phyloP scores from a whole-genome alignment of 352 stramenopile genomes.

The Chrysophaeum taylorii region DNA sequence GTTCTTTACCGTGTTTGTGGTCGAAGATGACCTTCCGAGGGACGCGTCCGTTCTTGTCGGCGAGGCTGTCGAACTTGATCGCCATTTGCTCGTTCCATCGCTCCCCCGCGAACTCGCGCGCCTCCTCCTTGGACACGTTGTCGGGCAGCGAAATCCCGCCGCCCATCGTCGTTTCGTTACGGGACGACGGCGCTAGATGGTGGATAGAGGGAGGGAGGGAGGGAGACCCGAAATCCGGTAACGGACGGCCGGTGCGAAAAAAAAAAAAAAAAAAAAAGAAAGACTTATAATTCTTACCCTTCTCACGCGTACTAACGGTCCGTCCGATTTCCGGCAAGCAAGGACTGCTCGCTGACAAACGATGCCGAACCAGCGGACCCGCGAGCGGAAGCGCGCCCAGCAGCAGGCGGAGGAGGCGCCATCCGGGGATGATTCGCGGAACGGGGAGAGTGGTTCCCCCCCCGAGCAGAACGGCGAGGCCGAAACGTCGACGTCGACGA shows the following conservation, averaged over 20 bases:
- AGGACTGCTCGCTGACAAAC: not conserved
- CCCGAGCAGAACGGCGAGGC: not conserved
- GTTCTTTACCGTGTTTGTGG: not conserved
- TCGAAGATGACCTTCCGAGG: not conserved
- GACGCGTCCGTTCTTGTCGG: not conserved
- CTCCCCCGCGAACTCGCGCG: not conserved
- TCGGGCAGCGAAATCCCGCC: not conserved
- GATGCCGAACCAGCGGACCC: constrained; percentile 16
- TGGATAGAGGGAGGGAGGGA: too few relatives aligned
- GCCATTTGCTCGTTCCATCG: constrained; percentile 9
- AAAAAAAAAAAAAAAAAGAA: too few relatives aligned
- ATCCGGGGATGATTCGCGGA: not conserved
- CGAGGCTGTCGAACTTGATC: not conserved
- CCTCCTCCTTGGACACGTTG: not conserved
- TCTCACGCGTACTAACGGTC: too few relatives aligned
- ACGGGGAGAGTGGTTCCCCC: not conserved
- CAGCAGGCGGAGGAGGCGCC: not conserved
- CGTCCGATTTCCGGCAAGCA: not conserved
- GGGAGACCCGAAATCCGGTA: too few relatives aligned
- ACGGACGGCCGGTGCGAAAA: too few relatives aligned
- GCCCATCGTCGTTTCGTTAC: too few relatives aligned
- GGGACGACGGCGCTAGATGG: too few relatives aligned
- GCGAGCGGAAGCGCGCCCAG: not conserved
- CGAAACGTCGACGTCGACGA: not conserved
- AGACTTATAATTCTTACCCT: too few relatives aligned